A percentile compares a stretch with the other conserved stretches of the same genome.
Evolutionary conservation across 1,284 basidiomycete species (phyloP).

Genomic region (Malassezia psittaci): DNA sequence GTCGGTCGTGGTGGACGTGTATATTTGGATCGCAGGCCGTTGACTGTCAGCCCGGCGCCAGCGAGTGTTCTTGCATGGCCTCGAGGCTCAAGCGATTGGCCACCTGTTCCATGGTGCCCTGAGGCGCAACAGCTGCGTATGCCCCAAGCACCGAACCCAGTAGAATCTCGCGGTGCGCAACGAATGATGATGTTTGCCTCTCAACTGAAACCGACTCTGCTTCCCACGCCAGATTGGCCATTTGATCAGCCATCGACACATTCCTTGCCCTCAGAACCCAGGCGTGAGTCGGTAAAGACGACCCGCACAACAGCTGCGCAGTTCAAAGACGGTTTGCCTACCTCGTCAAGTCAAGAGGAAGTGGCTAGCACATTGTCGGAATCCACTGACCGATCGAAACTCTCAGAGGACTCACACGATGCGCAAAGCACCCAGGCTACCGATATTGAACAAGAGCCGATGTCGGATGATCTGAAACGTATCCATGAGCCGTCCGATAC

Average conservation of each 20-base stretch:
- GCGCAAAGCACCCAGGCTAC: conserved; percentile 35
- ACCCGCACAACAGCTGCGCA: not conserved
- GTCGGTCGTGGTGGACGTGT: conserved; percentile 44
- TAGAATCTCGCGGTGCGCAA: conserved; percentile 4
- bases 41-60: conserved; percentile 39
- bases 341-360: conserved; percentile 12
- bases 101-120: not conserved
- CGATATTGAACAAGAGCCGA: conserved; percentile 22
- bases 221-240: conserved; percentile 13
- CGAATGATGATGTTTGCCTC: conserved; percentile 8
- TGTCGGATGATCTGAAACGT: conserved; percentile 13
- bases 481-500: not conserved
- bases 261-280: not conserved
- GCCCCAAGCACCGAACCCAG: too few species aligned
- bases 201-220: conserved; percentile 6
- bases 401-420: conserved; percentile 21
- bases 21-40: conserved; percentile 39
- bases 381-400: conserved; percentile 28
- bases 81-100: conserved; percentile 7
- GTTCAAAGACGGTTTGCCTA: not conserved
- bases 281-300: not conserved
- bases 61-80: conserved; percentile 40
- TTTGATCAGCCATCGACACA: not conserved
- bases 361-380: conserved; percentile 34
- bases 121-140: not conserved